Percentiles rank a stretch among this genome's conserved stretches.
Conservation (phyloP, 1,284 basidiomycete genomes). For the Apiotrichum veenhuisii region DNA sequence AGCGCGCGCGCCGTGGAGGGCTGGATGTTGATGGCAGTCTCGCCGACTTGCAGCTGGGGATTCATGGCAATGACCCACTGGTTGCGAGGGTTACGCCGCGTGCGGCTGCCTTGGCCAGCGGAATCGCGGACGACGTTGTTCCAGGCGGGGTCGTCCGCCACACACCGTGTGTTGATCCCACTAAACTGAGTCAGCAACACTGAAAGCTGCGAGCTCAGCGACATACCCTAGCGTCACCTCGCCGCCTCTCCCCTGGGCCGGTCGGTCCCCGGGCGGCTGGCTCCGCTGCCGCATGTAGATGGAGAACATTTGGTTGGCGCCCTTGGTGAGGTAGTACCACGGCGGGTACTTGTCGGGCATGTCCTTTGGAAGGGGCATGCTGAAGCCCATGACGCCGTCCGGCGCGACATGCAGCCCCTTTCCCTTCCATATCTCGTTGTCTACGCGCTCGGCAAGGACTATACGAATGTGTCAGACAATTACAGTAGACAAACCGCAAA, state of each 20-base stretch:
- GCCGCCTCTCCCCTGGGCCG: not conserved
- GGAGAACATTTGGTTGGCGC: not conserved
- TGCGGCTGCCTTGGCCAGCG: no score
- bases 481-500: no score
- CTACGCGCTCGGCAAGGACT: not conserved
- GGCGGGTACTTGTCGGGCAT: not conserved
- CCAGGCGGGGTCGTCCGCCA: not conserved
- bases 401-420: not conserved
- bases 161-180: not conserved
- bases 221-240: not conserved
- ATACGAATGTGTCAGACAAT: no score
- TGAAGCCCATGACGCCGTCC: not conserved
- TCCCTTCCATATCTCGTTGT: not conserved
- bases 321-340: not conserved
- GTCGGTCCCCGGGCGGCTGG: not conserved
- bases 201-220: no score
- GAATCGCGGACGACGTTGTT: not conserved
- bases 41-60: not conserved
- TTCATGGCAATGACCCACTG: not conserved
- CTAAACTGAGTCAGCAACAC: not conserved
- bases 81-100: no score
- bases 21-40: not conserved
- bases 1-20: not conserved
- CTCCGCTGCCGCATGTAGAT: not conserved
- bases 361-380: not conserved